A percentile compares a stretch with the other conserved stretches of the same genome.
Evolutionary conservation across 345 rosid species (phyloP).

Genomic region (Eucalyptus globulus): DNA sequence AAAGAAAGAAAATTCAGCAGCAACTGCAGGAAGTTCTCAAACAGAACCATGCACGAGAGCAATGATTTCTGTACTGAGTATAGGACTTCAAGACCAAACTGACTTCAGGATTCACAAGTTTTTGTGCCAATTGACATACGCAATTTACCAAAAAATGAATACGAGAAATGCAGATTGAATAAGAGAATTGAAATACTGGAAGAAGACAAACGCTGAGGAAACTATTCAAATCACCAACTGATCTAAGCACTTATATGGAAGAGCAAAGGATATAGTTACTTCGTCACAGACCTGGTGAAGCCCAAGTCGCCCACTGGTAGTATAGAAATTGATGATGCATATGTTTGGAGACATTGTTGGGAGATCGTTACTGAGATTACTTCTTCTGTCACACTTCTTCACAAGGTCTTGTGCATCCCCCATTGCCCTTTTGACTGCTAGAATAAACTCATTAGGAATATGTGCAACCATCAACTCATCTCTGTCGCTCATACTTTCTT

Average conservation of each 20-base stretch:
- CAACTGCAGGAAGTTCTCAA: not conserved
- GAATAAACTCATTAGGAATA: constrained; percentile 23
- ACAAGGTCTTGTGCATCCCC: constrained; percentile 17
- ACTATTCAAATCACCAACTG: not conserved
- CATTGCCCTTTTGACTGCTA: constrained; percentile 28
- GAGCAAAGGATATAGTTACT: not conserved
- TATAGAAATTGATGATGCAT: constrained; percentile 52
- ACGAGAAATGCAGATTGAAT: not conserved
- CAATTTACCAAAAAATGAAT: not conserved
- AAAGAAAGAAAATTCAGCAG: not conserved
- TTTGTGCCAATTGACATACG: not conserved
- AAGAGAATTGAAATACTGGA: not conserved
- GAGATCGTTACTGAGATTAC: constrained; percentile 14
- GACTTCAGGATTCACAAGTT: not conserved
- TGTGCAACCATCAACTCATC: constrained; percentile 10
- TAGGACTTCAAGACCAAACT: not conserved
- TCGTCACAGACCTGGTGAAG: constrained; percentile 42
- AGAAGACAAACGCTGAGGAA: not conserved
- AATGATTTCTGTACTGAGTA: not conserved
- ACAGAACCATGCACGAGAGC: not conserved
- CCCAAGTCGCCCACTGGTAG: constrained; percentile 37
- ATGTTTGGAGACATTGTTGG: constrained; percentile 51
- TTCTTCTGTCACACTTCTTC: not conserved
- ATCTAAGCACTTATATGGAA: not conserved
- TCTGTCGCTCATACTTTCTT: constrained; percentile 8